Conservation (phyloP, 2,329 filamentous ascomycete genomes). For the Penicillium sp. region DNA sequence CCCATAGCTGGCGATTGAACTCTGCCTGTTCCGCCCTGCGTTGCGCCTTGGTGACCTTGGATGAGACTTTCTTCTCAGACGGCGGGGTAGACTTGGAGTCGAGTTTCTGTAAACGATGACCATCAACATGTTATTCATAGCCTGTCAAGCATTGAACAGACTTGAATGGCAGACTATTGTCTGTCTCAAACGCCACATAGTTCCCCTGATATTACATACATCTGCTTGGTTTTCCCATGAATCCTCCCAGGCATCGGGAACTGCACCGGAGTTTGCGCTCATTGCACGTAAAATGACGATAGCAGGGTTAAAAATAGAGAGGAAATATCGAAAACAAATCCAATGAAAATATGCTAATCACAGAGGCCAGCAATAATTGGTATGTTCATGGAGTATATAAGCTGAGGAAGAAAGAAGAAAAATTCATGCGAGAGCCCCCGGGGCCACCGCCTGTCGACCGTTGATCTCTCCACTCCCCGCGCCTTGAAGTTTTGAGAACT, state of each 20-base stretch:
- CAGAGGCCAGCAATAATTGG: constrained; percentile 7
- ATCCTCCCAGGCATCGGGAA: constrained; percentile 85
- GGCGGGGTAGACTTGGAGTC: constrained; percentile 38
- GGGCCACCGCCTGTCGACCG: constrained; percentile 23
- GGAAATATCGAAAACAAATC: not conserved
- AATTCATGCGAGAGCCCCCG: constrained; percentile 19
- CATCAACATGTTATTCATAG: constrained; percentile 4
- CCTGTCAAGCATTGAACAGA: not conserved
- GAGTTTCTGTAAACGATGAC: constrained; percentile 39
- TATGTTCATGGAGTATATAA: constrained; percentile 18
- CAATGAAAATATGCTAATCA: not conserved
- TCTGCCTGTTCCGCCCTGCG: constrained; percentile 77
- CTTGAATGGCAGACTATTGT: not conserved
- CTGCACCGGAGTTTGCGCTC: constrained; percentile 50
- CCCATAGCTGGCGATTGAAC: constrained; percentile 82
- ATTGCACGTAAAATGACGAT: constrained; percentile 26
- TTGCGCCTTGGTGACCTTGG: constrained; percentile 70
- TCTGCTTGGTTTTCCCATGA: constrained; percentile 85
- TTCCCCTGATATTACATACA: constrained; percentile 42
- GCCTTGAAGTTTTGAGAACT: not conserved
- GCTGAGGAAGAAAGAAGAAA: constrained; percentile 16
- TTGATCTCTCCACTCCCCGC: constrained; percentile 19
- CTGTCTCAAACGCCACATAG: not conserved
- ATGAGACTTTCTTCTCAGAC: constrained; percentile 47
- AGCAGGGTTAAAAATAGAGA: constrained; percentile 1